A percentile compares a stretch with the other conserved stretches of the same genome.
These are phyloP conservation scores for Saccharomycopsis microspora DNA, from an alignment of 805 yeast genomes.

Conservation along the genomic window DNA sequence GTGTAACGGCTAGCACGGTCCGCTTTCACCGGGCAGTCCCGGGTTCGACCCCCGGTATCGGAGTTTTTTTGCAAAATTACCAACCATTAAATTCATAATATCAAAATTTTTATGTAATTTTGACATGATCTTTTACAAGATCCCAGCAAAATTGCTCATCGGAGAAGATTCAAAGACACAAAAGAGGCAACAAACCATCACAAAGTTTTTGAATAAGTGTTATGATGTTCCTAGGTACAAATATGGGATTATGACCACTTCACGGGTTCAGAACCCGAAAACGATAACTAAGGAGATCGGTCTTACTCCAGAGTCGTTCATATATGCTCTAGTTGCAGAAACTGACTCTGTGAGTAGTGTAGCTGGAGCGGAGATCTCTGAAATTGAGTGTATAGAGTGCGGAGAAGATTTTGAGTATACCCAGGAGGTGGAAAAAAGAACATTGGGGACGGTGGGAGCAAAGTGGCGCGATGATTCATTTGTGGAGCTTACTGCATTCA, in stretches of 20 bases:
- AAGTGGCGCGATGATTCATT: conserved; percentile 20
- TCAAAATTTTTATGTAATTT: too few relatives aligned
- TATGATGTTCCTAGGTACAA: conserved; percentile 36
- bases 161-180: neutral
- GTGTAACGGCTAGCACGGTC: conserved; percentile 79
- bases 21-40: conserved; percentile 79
- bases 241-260: conserved; percentile 30
- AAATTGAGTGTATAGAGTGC: conserved; percentile 5
- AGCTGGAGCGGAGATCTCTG: neutral
- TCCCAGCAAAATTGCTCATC: neutral
- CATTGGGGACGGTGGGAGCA: conserved; percentile 27
- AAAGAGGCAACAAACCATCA: conserved; percentile 15
- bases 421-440: conserved; percentile 15
- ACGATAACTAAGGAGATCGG: conserved; percentile 21
- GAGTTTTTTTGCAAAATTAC: conserved; percentile 26
- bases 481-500: conserved; percentile 40
- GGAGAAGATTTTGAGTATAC: conserved; percentile 17
- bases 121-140: neutral
- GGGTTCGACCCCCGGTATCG: conserved; percentile 87
- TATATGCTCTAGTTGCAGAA: neutral
- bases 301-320: conserved; percentile 13
- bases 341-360: too few relatives aligned
- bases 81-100: too few relatives aligned
- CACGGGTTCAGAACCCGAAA: conserved; percentile 27
- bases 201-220: conserved; percentile 34